Conservation (phyloP, 2,329 filamentous ascomycete species). For the Fusarium sp. region DNA sequence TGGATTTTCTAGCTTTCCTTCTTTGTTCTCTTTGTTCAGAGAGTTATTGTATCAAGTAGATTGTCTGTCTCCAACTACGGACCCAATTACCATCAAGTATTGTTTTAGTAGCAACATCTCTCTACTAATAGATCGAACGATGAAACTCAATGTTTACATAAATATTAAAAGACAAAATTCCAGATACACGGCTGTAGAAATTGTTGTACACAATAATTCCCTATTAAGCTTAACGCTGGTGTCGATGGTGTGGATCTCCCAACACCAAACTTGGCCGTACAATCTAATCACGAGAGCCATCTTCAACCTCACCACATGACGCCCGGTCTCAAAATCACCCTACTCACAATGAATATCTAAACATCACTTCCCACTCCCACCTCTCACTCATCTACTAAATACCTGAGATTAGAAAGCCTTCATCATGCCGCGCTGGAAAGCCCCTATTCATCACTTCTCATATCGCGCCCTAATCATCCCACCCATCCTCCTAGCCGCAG, state of each 20-base stretch:
- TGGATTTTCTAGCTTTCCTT: no score
- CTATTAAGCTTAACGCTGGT: slow-evolving; percentile 23
- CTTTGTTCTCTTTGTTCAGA: no score
- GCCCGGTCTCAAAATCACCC: not conserved
- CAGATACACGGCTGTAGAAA: not conserved
- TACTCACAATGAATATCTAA: not conserved
- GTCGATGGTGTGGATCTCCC: slow-evolving; percentile 20
- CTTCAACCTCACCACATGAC: slow-evolving; percentile 34
- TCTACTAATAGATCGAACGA: no score
- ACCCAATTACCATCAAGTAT: no score
- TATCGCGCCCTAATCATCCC: slow-evolving; percentile 64
- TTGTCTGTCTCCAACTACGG: no score
- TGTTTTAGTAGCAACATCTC: no score
- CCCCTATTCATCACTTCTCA: slow-evolving; percentile 63
- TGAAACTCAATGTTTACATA: no score
- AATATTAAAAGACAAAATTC: no score
- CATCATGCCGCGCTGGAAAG: slow-evolving; percentile 45
- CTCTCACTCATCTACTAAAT: not conserved
- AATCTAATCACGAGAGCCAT: slow-evolving; percentile 34
- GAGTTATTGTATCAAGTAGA: no score
- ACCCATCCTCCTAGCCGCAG: slow-evolving; percentile 58
- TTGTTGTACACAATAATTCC: not conserved
- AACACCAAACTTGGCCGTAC: slow-evolving; percentile 18
- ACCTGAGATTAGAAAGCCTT: not conserved
- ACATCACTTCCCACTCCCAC: not conserved